phyloP scores from a whole-genome alignment of 306 rosid species.

The Alnus glutinosa region DNA sequence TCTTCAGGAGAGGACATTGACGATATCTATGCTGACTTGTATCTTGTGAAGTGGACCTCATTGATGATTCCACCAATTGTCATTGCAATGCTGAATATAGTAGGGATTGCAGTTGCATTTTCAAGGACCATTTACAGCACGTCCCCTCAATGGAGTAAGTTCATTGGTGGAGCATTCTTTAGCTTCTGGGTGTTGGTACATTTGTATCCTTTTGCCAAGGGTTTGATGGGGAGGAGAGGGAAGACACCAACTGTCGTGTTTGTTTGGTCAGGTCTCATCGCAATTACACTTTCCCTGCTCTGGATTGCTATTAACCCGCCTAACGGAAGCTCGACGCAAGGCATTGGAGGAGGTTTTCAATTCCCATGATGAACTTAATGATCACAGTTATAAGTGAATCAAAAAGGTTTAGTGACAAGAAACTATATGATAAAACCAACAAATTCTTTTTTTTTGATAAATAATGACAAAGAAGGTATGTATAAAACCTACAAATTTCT shows the following conservation, averaged over 20 bases:
- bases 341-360: constrained; percentile 30
- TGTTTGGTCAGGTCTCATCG: constrained; percentile 60
- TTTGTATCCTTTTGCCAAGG: constrained; percentile 57
- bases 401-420: background rate
- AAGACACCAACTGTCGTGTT: constrained; percentile 57
- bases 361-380: constrained; percentile 29
- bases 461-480: too few species aligned
- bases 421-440: background rate
- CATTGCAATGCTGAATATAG: constrained; percentile 46
- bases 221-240: constrained; percentile 59
- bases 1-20: constrained; percentile 41
- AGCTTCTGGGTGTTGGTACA: constrained; percentile 64
- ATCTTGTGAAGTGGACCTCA: constrained; percentile 54
- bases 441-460: too few species aligned
- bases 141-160: constrained; percentile 43
- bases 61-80: constrained; percentile 59
- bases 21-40: constrained; percentile 41
- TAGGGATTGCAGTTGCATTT: constrained; percentile 46
- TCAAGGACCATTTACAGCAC: constrained; percentile 45
- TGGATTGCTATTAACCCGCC: constrained; percentile 51
- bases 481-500: background rate
- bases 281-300: constrained; percentile 55
- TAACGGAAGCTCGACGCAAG: background rate
- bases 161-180: constrained; percentile 53
- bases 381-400: background rate